Base-by-base conservation (phyloP, 1,139 yeast genomes). In the Wickerhamiella infanticola region DNA sequence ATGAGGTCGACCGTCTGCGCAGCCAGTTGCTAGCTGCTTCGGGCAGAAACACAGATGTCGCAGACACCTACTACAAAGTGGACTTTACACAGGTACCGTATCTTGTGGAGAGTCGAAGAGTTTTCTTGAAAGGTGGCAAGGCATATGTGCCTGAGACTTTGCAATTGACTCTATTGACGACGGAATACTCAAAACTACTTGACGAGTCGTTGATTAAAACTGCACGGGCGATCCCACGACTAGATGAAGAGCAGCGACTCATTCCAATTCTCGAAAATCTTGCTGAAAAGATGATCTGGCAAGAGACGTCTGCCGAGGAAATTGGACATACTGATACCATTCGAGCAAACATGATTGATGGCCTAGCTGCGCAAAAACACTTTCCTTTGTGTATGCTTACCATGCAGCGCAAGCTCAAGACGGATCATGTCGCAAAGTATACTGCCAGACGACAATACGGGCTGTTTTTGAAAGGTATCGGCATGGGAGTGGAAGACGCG, bases 241-340 rank as follows among this genome's bases (percentile, higher is more conserved):
- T 90, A 47, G 95, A 86, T 57, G 97, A 90, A 64, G 96, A 88
- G 58, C 94, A 86, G 59, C 70, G 99, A 49, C 64, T 90, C 42
- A 66, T 85, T 41, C 97, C 97, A 0, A 75, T 93, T 29, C 68
- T 90, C 50, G 77, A 77, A 58, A 77, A 94, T 0, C 11, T 24
- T 9, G 39, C 39, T 4, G 31, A 33, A 6, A 24, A 13, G 26
- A 25, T 33, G 23, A 13, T 72, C 74, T 39, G 94, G 93, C 47
- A 84, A 82, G 55, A 54, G 37, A 48, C 50, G 43, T 44, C 43
- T 8, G 46, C 53, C 29, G 53, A 48, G 18, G 69, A 79, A 1
- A 70, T 74, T 51, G 61, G 73, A 50, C 78, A 80, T 54, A 78
- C 74, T 52, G 56, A 50, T 13, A 81, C 77, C 48, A 73, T 88